Evolutionary conservation across 768 basidiomycete genomes (phyloP).

Genomic region (Gloeopeniophorella convolvens): DNA sequence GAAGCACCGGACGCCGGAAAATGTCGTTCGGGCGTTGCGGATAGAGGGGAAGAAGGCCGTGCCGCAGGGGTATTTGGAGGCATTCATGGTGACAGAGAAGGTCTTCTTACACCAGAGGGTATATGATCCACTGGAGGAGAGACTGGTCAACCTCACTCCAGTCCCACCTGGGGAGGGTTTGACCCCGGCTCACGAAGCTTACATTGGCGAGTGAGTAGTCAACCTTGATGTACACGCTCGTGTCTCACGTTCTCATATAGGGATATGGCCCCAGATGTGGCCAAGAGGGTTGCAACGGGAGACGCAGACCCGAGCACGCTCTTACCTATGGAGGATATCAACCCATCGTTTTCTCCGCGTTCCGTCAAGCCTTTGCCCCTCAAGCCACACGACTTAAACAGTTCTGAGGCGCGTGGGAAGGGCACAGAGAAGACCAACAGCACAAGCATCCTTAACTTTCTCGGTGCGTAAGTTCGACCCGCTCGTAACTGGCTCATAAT

Average conservation of each 20-base stretch:
- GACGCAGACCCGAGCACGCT: slow-evolving; percentile 64
- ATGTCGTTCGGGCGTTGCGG: slow-evolving; percentile 65
- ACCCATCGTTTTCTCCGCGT: slow-evolving; percentile 55
- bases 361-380: slow-evolving; percentile 38
- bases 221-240: not conserved
- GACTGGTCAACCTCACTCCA: slow-evolving; percentile 64
- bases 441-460: slow-evolving; percentile 52
- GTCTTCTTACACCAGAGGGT: slow-evolving; percentile 93
- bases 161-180: slow-evolving; percentile 45
- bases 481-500: not conserved
- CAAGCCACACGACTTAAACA: slow-evolving; percentile 14
- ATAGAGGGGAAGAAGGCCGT: slow-evolving; percentile 82
- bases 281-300: slow-evolving; percentile 61
- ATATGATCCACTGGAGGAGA: slow-evolving; percentile 64
- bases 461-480: slow-evolving; percentile 39
- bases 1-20: slow-evolving; percentile 82
- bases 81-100: slow-evolving; percentile 78
- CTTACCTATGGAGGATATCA: slow-evolving; percentile 71
- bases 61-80: slow-evolving; percentile 65
- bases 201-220: slow-evolving; percentile 58
- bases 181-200: slow-evolving; percentile 57
- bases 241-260: slow-evolving; percentile 33
- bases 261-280: slow-evolving; percentile 55
- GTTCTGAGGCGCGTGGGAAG: slow-evolving; percentile 16
- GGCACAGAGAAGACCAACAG: slow-evolving; percentile 29